Conservation (phyloP, 352 stramenopile species). For the Pythium aristosporum region DNA sequence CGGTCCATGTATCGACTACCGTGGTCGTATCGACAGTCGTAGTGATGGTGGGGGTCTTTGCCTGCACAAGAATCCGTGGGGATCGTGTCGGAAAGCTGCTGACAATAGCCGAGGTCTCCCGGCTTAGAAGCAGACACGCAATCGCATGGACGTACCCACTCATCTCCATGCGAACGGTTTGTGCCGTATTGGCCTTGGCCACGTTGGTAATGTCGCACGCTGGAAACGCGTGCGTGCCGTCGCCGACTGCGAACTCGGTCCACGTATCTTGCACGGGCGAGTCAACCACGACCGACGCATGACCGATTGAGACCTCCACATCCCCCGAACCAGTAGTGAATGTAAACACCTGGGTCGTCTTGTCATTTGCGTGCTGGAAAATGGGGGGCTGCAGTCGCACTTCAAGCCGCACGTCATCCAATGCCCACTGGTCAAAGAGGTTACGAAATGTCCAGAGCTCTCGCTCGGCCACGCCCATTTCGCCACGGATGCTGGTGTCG, state of each 20-base stretch:
- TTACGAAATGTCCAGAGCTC: slow-evolving; percentile 67
- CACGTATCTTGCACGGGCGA: slow-evolving; percentile 48
- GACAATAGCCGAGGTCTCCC: slow-evolving; percentile 22
- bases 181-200: not conserved
- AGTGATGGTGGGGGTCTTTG: slow-evolving; percentile 32
- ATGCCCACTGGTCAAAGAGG: slow-evolving; percentile 73
- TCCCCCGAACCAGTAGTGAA: not conserved
- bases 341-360: not conserved
- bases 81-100: slow-evolving; percentile 56
- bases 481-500: slow-evolving; percentile 33
- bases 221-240: slow-evolving; percentile 62
- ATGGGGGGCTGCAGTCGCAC: slow-evolving; percentile 46
- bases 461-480: slow-evolving; percentile 35
- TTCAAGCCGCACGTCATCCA: slow-evolving; percentile 59
- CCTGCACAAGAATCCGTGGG: slow-evolving; percentile 42
- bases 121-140: slow-evolving; percentile 37
- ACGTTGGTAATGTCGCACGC: slow-evolving; percentile 27
- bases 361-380: slow-evolving; percentile 26
- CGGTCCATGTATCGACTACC: slow-evolving; percentile 41
- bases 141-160: slow-evolving; percentile 61
- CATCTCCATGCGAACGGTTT: slow-evolving; percentile 24
- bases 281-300: slow-evolving; percentile 32
- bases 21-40: slow-evolving; percentile 30
- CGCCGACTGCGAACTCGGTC: slow-evolving; percentile 41
- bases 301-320: slow-evolving; percentile 21